phyloP scores from a whole-genome alignment of 2,329 filamentous ascomycete genomes.

The Coniochaeta sp. region DNA sequence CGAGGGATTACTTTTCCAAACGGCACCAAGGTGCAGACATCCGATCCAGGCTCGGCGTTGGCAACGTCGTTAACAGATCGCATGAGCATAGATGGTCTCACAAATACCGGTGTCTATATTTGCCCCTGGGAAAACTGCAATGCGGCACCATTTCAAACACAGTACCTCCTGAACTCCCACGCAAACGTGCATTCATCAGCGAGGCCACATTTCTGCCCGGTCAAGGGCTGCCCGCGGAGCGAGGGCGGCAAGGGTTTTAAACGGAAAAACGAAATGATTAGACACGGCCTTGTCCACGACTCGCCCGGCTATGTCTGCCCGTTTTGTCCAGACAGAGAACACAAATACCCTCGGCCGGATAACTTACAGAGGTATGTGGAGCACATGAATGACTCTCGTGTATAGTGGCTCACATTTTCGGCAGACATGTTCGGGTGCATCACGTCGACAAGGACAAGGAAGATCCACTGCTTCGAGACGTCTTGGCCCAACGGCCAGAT shows the following conservation, averaged over 20 bases:
- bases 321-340: slow-evolving; percentile 88
- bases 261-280: slow-evolving; percentile 66
- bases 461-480: slow-evolving; percentile 71
- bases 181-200: slow-evolving; percentile 63
- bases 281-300: slow-evolving; percentile 81
- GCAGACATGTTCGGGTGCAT: slow-evolving; percentile 85
- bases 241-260: slow-evolving; percentile 63
- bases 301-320: slow-evolving; percentile 95
- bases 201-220: slow-evolving; percentile 59
- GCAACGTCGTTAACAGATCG: slow-evolving; percentile 35
- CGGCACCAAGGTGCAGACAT: slow-evolving; percentile 36
- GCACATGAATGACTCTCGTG: neutral
- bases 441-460: slow-evolving; percentile 87
- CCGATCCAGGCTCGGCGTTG: slow-evolving; percentile 27
- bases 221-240: slow-evolving; percentile 53
- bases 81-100: slow-evolving; percentile 53
- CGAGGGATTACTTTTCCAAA: slow-evolving; percentile 34
- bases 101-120: slow-evolving; percentile 47
- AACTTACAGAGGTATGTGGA: slow-evolving; percentile 75
- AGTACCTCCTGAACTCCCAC: slow-evolving; percentile 72
- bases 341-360: slow-evolving; percentile 90
- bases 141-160: slow-evolving; percentile 69
- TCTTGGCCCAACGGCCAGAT: slow-evolving; percentile 78
- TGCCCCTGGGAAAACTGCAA: slow-evolving; percentile 59
- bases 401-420: neutral